phyloP scores from a whole-genome alignment of 441 rosid species.

The Cnidoscolus chayamansa region DNA sequence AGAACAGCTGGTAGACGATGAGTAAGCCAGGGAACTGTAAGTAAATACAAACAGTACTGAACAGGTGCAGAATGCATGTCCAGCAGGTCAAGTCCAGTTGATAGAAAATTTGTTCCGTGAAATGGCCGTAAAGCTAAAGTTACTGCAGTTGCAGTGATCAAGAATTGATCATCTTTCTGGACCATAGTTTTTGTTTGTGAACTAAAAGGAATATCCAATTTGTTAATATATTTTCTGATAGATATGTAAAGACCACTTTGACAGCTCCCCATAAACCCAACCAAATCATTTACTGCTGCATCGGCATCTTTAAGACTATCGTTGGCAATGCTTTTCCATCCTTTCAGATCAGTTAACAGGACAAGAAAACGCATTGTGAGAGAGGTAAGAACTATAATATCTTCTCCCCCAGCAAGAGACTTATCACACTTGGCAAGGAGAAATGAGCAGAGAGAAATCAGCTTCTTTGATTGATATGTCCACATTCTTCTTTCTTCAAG shows the following conservation, averaged over 20 bases:
- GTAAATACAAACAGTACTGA: conserved; percentile 54
- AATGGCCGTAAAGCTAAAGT: conserved; percentile 86
- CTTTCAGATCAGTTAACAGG: conserved; percentile 69
- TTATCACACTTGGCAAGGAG: conserved; percentile 54
- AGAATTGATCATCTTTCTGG: conserved; percentile 61
- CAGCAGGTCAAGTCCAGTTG: conserved; percentile 25
- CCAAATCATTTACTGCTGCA: conserved; percentile 49
- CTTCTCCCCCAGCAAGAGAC: conserved; percentile 38
- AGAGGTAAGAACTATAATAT: conserved; percentile 51
- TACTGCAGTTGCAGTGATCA: conserved; percentile 78
- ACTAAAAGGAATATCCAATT: conserved; percentile 37
- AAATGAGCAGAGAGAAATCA: conserved; percentile 65
- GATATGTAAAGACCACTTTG: conserved; percentile 69
- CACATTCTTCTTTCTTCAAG: conserved; percentile 68
- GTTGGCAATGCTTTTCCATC: conserved; percentile 54
- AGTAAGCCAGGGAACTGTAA: conserved; percentile 77
- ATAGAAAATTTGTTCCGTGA: conserved; percentile 38
- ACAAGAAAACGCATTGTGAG: conserved; percentile 67
- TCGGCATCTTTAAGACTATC: conserved; percentile 47
- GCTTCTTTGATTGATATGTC: conserved; percentile 62
- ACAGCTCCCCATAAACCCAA: conserved; percentile 63
- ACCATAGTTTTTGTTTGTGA: conserved; percentile 29
- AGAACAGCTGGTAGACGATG: conserved; percentile 75
- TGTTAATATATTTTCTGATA: conserved; percentile 58
- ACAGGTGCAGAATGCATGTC: conserved; percentile 44